These are phyloP conservation scores for Guyanaporus albipodus DNA, from an alignment of 768 basidiomycete species.

Conservation along the genomic window DNA sequence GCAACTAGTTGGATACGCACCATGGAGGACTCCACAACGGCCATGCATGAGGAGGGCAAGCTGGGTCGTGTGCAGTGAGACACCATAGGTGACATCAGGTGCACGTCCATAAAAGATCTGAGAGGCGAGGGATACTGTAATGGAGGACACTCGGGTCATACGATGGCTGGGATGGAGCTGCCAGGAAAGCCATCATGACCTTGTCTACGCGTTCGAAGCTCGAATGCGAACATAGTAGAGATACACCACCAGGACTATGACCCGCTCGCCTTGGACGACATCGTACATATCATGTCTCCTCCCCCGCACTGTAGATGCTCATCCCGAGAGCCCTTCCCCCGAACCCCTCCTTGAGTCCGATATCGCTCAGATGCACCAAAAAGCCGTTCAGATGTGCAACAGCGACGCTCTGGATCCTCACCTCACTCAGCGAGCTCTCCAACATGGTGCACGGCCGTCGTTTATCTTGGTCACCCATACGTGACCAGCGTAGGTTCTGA, in stretches of 20 bases:
- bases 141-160: conserved; percentile 79
- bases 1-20: conserved; percentile 28
- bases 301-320: conserved; percentile 35
- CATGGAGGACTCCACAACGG: conserved; percentile 73
- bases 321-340: conserved; percentile 26
- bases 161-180: conserved; percentile 68
- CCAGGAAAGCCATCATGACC: conserved; percentile 64
- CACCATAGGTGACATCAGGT: conserved; percentile 63
- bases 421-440: conserved; percentile 40
- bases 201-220: conserved; percentile 31
- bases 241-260: conserved; percentile 37
- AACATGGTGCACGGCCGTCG: conserved; percentile 51
- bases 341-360: conserved; percentile 45
- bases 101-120: conserved; percentile 81
- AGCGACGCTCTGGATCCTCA: conserved; percentile 21
- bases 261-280: conserved; percentile 50
- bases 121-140: conserved; percentile 49
- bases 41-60: conserved; percentile 81
- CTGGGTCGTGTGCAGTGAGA: conserved; percentile 64
- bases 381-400: conserved; percentile 43
- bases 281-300: conserved; percentile 51
- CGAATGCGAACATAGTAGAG: too few relatives aligned
- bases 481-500: conserved; percentile 38
- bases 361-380: conserved; percentile 44
- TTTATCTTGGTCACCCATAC: conserved; percentile 8